Percentiles rank a stretch among this genome's conserved stretches.
These are phyloP conservation scores for Batkoa obscura DNA, from an alignment of 371 early-diverging fungal genomes.

Conservation along the genomic window DNA sequence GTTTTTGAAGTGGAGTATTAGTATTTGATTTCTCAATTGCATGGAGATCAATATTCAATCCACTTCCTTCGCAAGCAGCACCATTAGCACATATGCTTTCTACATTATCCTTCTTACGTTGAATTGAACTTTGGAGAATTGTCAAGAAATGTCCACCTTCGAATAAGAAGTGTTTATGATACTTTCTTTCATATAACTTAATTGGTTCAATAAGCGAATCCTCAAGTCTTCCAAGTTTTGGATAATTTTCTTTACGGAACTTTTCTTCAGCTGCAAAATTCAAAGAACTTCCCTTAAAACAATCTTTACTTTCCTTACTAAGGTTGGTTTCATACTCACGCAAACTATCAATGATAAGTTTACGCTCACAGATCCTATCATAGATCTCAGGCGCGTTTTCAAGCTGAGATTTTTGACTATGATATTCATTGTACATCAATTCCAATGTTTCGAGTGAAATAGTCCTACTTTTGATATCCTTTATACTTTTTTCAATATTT, in stretches of 20 bases:
- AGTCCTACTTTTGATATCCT: too few species aligned
- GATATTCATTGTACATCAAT: neutral
- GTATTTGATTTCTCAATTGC: too few species aligned
- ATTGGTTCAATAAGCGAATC: neutral
- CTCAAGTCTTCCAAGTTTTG: neutral
- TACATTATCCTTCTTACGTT: neutral
- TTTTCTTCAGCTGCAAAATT: neutral
- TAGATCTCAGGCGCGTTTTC: neutral
- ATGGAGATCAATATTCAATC: too few species aligned
- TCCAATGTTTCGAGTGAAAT: neutral
- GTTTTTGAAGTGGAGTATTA: too few species aligned
- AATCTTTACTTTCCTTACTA: neutral
- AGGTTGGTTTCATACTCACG: slow-evolving; percentile 1
- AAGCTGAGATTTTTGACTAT: neutral
- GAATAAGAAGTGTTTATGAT: neutral
- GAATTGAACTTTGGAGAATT: neutral
- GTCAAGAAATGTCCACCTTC: neutral
- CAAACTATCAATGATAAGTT: neutral
- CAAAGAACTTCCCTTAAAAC: slow-evolving; percentile 3
- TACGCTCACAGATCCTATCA: neutral
- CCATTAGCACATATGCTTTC: neutral
- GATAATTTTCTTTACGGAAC: neutral
- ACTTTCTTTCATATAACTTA: neutral
- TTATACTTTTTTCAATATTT: too few species aligned
- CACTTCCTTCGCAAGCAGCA: too few species aligned